Conservation (phyloP, 176 grass and related monocot genomes). For the Carex scoparia region DNA sequence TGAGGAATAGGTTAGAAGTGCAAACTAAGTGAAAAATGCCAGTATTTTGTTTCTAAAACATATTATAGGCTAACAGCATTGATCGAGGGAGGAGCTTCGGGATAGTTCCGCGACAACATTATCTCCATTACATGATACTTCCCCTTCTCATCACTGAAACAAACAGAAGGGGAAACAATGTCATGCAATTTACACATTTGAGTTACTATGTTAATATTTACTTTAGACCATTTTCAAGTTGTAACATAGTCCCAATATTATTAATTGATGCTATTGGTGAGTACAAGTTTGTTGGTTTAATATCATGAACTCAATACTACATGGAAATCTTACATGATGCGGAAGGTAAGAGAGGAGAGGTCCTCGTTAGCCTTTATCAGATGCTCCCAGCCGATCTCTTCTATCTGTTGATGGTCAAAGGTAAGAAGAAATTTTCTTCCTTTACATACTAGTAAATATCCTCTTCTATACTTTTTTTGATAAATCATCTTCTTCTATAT, state of each 20-base stretch:
- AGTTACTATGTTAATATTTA: neutral
- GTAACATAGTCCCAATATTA: neutral
- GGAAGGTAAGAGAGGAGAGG: slow-evolving; percentile 23
- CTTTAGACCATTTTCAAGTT: neutral
- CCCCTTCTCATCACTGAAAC: slow-evolving; percentile 55
- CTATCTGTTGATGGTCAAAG: slow-evolving; percentile 11
- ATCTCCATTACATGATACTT: slow-evolving; percentile 54
- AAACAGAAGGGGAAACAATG: neutral
- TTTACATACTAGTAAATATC: neutral
- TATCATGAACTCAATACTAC: neutral
- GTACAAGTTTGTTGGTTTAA: neutral
- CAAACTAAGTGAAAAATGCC: neutral
- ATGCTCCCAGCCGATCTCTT: slow-evolving; percentile 24
- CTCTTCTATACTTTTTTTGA: too few species aligned
- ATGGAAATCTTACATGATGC: slow-evolving; percentile 18
- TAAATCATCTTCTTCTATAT: neutral
- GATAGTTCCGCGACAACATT: slow-evolving; percentile 49
- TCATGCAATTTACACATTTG: neutral
- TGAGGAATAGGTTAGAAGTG: neutral
- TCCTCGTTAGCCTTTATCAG: slow-evolving; percentile 14
- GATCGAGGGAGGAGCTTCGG: slow-evolving; percentile 46
- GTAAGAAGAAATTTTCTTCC: neutral
- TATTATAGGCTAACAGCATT: slow-evolving; percentile 33
- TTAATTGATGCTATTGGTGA: neutral
- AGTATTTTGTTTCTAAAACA: neutral